Evolutionary conservation across 441 rosid genomes (phyloP), one percentile per base, ranked within the genome.

Genomic region (Adansonia rubrostipa): DNA sequence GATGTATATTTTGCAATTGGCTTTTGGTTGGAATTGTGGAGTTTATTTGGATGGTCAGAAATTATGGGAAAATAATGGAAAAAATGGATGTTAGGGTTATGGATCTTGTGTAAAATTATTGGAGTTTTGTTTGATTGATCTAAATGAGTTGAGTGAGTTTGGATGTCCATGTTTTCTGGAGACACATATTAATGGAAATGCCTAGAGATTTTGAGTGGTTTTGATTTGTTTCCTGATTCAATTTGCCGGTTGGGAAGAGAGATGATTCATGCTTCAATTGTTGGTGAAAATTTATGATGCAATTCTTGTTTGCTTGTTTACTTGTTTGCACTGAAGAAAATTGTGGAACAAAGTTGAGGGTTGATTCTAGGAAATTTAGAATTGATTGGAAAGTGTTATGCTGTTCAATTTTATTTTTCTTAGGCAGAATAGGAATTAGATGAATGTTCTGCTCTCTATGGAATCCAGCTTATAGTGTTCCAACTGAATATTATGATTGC

Each of bases 341-440:
- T 47, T 69, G 17, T 20, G 54, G 24, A 8, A 57, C 62, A 69
- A 69, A 47, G 40, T 72, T 72, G 73, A 48, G 6, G 42, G 20
- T 11, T 3, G 19, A 22, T 48, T 13, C 20, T 69, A 48, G 57
- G 58, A 69, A 69, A 69, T 40, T 13, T 22, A 48, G 51, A 42
- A 66, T 65, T 42, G 71, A 17, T 66, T 15, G 20, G 17, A 36
- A 50, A 19, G 61, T 33, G 11, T 11, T 36, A 24, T 73, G 9
- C 44, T 63, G 63, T 63, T 48, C 36, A 42, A 17, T 36, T 10
- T 8, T 47, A 65, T 19, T 3, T 61, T 62, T 62, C 58, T 20
- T 24, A 45, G 42, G 15, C 56, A 20, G 70, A 61, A 62, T 6
- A 44, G 28, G 17, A 75, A 75, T 62, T n/a, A 11, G 77, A 74